Evolutionary conservation across 1,284 basidiomycete species (phyloP).

Genomic region (Peniophora sp.): DNA sequence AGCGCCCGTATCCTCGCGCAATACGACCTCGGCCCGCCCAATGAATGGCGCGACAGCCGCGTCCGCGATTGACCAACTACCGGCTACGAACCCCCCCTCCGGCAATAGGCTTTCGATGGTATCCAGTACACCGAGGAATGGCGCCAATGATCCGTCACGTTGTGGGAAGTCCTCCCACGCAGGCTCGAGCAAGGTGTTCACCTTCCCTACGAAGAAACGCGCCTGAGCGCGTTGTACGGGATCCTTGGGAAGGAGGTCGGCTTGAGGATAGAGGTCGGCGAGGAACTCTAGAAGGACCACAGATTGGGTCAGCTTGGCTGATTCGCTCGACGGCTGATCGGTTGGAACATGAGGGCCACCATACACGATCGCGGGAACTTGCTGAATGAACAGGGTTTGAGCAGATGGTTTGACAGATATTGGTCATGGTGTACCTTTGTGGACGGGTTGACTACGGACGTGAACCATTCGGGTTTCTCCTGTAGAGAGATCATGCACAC

Average conservation of each 20-base stretch:
- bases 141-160: slow-evolving; percentile 32
- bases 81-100: slow-evolving; percentile 22
- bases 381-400: neutral
- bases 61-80: slow-evolving; percentile 43
- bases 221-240: slow-evolving; percentile 47
- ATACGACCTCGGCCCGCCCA: slow-evolving; percentile 18
- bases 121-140: slow-evolving; percentile 24
- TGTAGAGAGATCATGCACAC: slow-evolving; percentile 45
- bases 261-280: slow-evolving; percentile 40
- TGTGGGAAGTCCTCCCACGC: slow-evolving; percentile 8
- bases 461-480: slow-evolving; percentile 61
- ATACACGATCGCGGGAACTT: slow-evolving; percentile 51
- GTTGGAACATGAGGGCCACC: slow-evolving; percentile 46
- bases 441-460: slow-evolving; percentile 8
- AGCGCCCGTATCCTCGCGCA: slow-evolving; percentile 7
- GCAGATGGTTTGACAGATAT: no score
- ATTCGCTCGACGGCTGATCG: slow-evolving; percentile 47
- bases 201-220: slow-evolving; percentile 37
- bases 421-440: slow-evolving; percentile 21
- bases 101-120: slow-evolving; percentile 26
- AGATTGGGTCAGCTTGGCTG: slow-evolving; percentile 53
- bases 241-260: slow-evolving; percentile 41
- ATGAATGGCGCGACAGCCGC: slow-evolving; percentile 43
- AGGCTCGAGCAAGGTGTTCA: slow-evolving; percentile 25
- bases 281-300: slow-evolving; percentile 56